Base-by-base conservation (phyloP, 73 alveolate genomes). In the Effrenium voratum region DNA sequence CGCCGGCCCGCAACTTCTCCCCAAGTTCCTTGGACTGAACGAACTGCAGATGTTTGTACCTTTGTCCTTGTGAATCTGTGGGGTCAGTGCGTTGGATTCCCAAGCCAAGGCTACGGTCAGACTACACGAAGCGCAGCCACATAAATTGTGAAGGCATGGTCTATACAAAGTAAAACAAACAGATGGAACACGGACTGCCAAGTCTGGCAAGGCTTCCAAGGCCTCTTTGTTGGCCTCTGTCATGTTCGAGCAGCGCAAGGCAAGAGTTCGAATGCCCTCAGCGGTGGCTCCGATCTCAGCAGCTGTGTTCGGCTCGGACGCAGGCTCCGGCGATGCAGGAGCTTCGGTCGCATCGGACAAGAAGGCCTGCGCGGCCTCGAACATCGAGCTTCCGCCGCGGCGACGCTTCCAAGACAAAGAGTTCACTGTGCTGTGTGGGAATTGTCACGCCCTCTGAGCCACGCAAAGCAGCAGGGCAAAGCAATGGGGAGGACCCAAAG, bases 241-340 rank as follows among this genome's bases (percentile, higher is more conserved):
- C 86, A 76, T 76, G 24, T 76, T 57, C 59, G 38, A 6, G 41
- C 86, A 76, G 10, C 59, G n/a, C 86, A 76, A 76, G 22, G 86
- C 86, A 32, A 76, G 38, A n/a, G 24, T 76, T 22, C 86, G 52
- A 52, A 76, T 76, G 60, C 24, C 86, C 40, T 8, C n/a, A 41
- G 60, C 86, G 6, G 59, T 57, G 10, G 38, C 1, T 26, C 43
- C 86, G 59, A 76, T 76, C 22, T 76, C 86, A 22, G n/a, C n/a
- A n/a, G n/a, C n/a, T n/a, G n/a, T n/a, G n/a, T n/a, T n/a, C n/a
- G n/a, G n/a, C n/a, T n/a, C n/a, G n/a, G n/a, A n/a, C n/a, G n/a
- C n/a, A n/a, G n/a, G n/a, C n/a, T n/a, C n/a, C n/a, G n/a, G n/a
- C n/a, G n/a, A n/a, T n/a, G n/a, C n/a, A n/a, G n/a, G n/a, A n/a